Evolutionary conservation across 139 green algal genomes (phyloP).

Genomic region (Picochlorum sp.): DNA sequence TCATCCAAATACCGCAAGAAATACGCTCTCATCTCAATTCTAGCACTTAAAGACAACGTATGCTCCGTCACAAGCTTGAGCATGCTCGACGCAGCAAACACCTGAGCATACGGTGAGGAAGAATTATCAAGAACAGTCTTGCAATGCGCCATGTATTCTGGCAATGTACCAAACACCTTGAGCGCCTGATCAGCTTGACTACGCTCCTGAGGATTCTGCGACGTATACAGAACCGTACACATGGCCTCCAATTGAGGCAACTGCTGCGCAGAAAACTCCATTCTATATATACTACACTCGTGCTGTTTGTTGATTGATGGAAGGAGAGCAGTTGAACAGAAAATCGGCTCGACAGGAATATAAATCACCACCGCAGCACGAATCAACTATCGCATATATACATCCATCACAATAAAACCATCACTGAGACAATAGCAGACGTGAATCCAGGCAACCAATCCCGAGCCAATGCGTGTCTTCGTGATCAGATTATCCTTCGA

Average conservation of each 20-base stretch:
- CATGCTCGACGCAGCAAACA: slow-evolving; percentile 78
- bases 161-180: slow-evolving; percentile 68
- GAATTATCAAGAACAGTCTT: slow-evolving; percentile 87
- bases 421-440: too few relatives aligned
- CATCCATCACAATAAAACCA: too few relatives aligned
- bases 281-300: neutral
- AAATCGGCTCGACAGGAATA: too few relatives aligned
- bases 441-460: too few relatives aligned
- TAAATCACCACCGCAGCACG: too few relatives aligned
- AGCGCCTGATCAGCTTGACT: slow-evolving; percentile 77
- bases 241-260: slow-evolving; percentile 83
- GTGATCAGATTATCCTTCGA: too few relatives aligned
- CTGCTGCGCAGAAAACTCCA: slow-evolving; percentile 34
- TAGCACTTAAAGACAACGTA: slow-evolving; percentile 42
- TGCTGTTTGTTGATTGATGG: too few relatives aligned
- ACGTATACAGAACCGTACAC: slow-evolving; percentile 78
- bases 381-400: too few relatives aligned
- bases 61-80: slow-evolving; percentile 90
- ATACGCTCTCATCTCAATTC: slow-evolving; percentile 78
- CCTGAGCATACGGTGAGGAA: slow-evolving; percentile 83
- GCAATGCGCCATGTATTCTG: slow-evolving; percentile 85
- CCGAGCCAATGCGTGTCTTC: too few relatives aligned
- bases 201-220: slow-evolving; percentile 71
- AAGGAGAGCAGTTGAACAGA: too few relatives aligned
- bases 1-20: slow-evolving; percentile 76